A percentile compares a stretch with the other conserved stretches of the same genome.
Conservation (phyloP, 177 flowering plant genomes). For the Vitis hybrid region DNA sequence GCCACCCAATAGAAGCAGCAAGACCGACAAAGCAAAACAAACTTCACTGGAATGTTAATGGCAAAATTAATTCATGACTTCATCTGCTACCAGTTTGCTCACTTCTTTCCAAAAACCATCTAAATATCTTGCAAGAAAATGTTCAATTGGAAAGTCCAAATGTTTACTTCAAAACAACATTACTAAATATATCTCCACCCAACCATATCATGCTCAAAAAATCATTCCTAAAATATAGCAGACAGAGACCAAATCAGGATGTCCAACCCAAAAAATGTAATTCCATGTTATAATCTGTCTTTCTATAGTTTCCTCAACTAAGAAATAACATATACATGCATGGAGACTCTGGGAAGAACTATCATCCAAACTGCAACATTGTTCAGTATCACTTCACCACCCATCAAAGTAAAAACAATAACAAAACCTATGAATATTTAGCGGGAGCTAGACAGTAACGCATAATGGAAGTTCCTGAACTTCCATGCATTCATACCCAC, state of each 20-base stretch:
- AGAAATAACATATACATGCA: neutral
- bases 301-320: neutral
- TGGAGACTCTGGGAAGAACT: neutral
- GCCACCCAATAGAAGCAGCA: neutral
- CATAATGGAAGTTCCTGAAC: neutral
- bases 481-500: neutral
- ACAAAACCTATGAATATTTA: neutral
- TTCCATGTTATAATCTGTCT: neutral
- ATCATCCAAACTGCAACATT: conserved; percentile 1
- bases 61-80: neutral
- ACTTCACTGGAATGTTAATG: neutral
- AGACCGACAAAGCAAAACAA: neutral
- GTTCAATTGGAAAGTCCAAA: neutral
- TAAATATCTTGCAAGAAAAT: neutral
- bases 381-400: neutral
- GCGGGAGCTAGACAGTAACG: conserved; percentile 1
- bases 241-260: neutral
- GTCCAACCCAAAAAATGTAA: neutral
- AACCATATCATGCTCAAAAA: neutral
- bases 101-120: conserved; percentile 5
- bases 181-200: neutral
- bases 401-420: neutral
- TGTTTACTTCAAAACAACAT: neutral
- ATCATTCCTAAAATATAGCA: neutral
- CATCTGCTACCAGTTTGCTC: neutral